phyloP scores from a whole-genome alignment of 805 yeast species.

The Citeromyces nyonsensis region DNA sequence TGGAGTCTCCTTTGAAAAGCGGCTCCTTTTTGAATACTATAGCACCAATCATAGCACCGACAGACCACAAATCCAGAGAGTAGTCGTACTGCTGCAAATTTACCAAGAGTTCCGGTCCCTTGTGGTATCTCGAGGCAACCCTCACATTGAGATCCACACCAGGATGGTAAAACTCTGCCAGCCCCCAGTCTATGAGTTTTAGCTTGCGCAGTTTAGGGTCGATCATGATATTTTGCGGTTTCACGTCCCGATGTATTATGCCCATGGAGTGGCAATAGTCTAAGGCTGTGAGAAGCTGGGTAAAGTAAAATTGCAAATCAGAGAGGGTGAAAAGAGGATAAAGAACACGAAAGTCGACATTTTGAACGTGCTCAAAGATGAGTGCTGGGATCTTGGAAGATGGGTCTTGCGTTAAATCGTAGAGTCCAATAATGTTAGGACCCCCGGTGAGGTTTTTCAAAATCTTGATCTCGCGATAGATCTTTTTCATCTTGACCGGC shows the following conservation, averaged over 20 bases:
- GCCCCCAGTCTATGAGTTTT: slow-evolving; percentile 86
- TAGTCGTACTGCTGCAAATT: slow-evolving; percentile 78
- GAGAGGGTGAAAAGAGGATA: slow-evolving; percentile 65
- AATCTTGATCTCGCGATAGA: slow-evolving; percentile 80
- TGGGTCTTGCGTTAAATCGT: slow-evolving; percentile 81
- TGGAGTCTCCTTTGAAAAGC: slow-evolving; percentile 82
- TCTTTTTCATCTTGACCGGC: slow-evolving; percentile 88
- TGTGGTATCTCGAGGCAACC: slow-evolving; percentile 83
- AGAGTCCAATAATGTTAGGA: slow-evolving; percentile 58
- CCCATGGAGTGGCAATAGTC: slow-evolving; percentile 90
- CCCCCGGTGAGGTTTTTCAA: slow-evolving; percentile 77
- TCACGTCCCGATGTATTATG: slow-evolving; percentile 88
- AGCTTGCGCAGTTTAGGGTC: slow-evolving; percentile 51
- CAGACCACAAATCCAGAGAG: slow-evolving; percentile 81
- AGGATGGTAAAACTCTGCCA: slow-evolving; percentile 85
- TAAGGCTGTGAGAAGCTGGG: slow-evolving; percentile 65
- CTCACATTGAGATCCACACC: slow-evolving; percentile 84
- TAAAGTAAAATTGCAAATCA: slow-evolving; percentile 76
- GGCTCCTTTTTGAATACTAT: slow-evolving; percentile 85
- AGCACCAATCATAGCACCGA: slow-evolving; percentile 84
- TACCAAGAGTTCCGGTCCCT: slow-evolving; percentile 82
- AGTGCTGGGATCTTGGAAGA: slow-evolving; percentile 78
- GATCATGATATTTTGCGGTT: slow-evolving; percentile 89
- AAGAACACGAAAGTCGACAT: slow-evolving; percentile 73
- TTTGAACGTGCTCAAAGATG: slow-evolving; percentile 73